Percentiles rank a stretch among this genome's conserved stretches.
Evolutionary conservation across 176 grass and related monocot genomes (phyloP).

Genomic region (Oryza glaberrima): DNA sequence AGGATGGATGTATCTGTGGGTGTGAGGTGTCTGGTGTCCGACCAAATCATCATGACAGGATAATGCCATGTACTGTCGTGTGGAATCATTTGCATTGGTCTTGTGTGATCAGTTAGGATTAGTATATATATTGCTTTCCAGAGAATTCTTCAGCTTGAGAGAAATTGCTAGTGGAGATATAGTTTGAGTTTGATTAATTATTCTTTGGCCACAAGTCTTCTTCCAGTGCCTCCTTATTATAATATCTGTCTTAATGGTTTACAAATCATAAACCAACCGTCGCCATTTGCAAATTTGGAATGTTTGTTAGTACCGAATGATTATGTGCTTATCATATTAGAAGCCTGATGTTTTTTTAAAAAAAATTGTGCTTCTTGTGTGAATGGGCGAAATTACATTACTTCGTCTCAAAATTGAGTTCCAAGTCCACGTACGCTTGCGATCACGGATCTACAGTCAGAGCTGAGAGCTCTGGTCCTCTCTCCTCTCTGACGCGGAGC

Average conservation of each 20-base stretch:
- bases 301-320: not conserved
- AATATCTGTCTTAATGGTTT: not conserved
- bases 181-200: constrained; percentile 18
- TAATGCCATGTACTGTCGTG: not conserved
- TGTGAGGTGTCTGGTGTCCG: not conserved
- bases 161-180: not conserved
- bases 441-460: not conserved
- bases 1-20: not conserved
- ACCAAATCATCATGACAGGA: constrained; percentile 5
- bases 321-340: not conserved
- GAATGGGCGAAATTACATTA: not conserved
- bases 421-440: not conserved
- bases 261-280: not conserved
- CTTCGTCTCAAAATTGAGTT: not conserved
- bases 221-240: not conserved
- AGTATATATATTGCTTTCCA: not conserved
- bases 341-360: not conserved
- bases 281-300: not conserved
- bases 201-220: not conserved
- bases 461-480: not conserved
- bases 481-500: not conserved
- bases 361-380: not conserved
- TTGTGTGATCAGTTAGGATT: not conserved
- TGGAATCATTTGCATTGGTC: constrained; percentile 6
- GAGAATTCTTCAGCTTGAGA: not conserved